Evolutionary conservation across 305 asterid genomes (phyloP), one percentile per base, ranked within the genome.

Genomic region (Stenogyne calaminthoides): DNA sequence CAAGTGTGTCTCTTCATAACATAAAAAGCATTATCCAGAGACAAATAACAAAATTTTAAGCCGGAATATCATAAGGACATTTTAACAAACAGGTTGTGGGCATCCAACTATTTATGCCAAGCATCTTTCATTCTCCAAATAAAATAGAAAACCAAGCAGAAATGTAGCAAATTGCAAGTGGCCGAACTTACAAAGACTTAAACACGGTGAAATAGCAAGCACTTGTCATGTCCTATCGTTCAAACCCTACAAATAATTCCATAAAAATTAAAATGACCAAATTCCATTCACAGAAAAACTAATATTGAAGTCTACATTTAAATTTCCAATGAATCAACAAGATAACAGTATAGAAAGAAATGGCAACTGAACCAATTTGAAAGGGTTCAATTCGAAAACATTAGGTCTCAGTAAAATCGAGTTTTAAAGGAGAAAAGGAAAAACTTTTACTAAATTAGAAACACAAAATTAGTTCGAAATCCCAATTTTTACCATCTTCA

Each of bases 151-250:
- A 71, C 37, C 39, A 71, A 64, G 14, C 27, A 64, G 19, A 22
- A 49, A 52, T 2, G 55, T 2, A 18, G 16, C 15, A 40, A 74
- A 67, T n/a, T 20, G 39, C 37, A 70, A 40, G 19, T 10, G 40
- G 64, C 34, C 34, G 67, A 69, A 81, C 94, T 83, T 83, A 88
- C 88, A 83, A 61, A 78, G 86, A 72, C 76, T 77, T 78, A 27
- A 72, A 76, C 37, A 83, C 16, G 69, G 76, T 66, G 69, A 76
- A 81, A 62, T 65, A 58, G 80, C 84, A 80, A 76, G 87, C 84
- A 86, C 77, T 67, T 75, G 72, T 55, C 84, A 80, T 84, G 72
- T 40, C 82, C 81, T 77, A 81, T 54, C 68, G 72, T 47, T 57
- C 75, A 72, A 77, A 70, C 46, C 83, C 82, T 78, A 76, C 82